Evolutionary conservation across 2,329 filamentous ascomycete genomes (phyloP).

Genomic region (Myriangium duriaei): DNA sequence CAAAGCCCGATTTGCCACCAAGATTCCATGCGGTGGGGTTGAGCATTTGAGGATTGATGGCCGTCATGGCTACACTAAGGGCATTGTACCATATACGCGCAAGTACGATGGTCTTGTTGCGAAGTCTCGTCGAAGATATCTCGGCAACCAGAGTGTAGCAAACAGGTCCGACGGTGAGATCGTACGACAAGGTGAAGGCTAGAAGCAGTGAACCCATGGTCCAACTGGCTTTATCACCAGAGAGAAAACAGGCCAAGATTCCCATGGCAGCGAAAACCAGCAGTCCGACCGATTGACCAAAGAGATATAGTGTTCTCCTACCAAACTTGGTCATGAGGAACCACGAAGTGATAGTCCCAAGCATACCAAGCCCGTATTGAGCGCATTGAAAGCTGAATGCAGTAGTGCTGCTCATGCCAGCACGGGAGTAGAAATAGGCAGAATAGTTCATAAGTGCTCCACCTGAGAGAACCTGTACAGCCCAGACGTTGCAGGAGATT

Average conservation of each 20-base stretch:
- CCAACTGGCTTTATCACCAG: constrained; percentile 24
- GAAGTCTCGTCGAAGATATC: constrained; percentile 25
- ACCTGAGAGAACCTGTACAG: constrained; percentile 32
- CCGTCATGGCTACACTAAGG: constrained; percentile 28
- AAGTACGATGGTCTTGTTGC: constrained; percentile 26
- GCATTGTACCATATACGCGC: constrained; percentile 29
- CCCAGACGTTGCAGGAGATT: constrained; percentile 32
- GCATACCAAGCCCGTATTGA: constrained; percentile 29
- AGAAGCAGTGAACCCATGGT: constrained; percentile 29
- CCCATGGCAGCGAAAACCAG: constrained; percentile 27
- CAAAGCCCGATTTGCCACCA: constrained; percentile 30
- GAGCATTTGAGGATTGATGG: constrained; percentile 30
- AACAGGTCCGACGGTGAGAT: constrained; percentile 26
- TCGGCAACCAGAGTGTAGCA: constrained; percentile 29
- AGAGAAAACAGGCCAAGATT: constrained; percentile 27
- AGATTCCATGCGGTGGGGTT: constrained; percentile 30
- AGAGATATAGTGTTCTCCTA: constrained; percentile 28
- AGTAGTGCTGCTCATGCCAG: constrained; percentile 26
- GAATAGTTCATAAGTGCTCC: constrained; percentile 32
- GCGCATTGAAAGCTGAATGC: constrained; percentile 31
- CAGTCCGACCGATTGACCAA: constrained; percentile 24
- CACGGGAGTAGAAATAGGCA: constrained; percentile 37
- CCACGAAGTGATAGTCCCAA: constrained; percentile 32
- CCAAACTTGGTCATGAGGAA: constrained; percentile 26
- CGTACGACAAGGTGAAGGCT: constrained; percentile 25